Percentiles rank a stretch among this genome's conserved stretches.
phyloP scores from a whole-genome alignment of 2,329 filamentous ascomycete genomes.

The Ophiocordyceps australis region DNA sequence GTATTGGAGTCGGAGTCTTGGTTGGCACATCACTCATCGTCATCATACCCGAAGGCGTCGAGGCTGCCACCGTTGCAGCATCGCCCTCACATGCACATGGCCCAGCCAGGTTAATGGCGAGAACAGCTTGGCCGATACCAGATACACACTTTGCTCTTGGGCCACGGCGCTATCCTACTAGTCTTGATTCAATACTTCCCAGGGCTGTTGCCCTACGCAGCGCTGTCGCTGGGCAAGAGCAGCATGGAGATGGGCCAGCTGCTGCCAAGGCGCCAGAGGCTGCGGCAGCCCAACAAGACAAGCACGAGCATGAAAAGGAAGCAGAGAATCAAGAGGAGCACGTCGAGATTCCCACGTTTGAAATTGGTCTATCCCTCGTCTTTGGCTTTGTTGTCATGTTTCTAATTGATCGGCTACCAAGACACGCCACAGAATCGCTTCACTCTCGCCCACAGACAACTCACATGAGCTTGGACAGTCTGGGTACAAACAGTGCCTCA shows the following conservation, averaged over 20 bases:
- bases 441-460: constrained; percentile 50
- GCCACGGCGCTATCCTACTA: no score
- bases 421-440: constrained; percentile 48
- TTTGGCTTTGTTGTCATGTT: constrained; percentile 94
- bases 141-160: no score
- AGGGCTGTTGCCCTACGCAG: not conserved
- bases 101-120: constrained; percentile 9
- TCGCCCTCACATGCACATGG: constrained; percentile 19
- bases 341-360: constrained; percentile 42
- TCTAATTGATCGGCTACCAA: constrained; percentile 72
- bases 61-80: constrained; percentile 56
- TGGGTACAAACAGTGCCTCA: constrained; percentile 34
- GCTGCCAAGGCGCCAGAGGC: constrained; percentile 1
- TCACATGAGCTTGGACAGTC: constrained; percentile 76
- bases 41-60: constrained; percentile 92
- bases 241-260: no score
- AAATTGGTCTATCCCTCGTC: constrained; percentile 74
- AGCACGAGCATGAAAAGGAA: constrained; percentile 13
- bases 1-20: constrained; percentile 81
- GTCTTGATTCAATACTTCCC: no score
- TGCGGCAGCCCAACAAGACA: constrained; percentile 4
- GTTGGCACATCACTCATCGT: constrained; percentile 92
- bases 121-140: no score
- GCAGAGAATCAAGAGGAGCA: constrained; percentile 8
- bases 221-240: not conserved